These are phyloP conservation scores for Lipomyces orientalis DNA, from an alignment of 805 yeast species.

Conservation along the genomic window DNA sequence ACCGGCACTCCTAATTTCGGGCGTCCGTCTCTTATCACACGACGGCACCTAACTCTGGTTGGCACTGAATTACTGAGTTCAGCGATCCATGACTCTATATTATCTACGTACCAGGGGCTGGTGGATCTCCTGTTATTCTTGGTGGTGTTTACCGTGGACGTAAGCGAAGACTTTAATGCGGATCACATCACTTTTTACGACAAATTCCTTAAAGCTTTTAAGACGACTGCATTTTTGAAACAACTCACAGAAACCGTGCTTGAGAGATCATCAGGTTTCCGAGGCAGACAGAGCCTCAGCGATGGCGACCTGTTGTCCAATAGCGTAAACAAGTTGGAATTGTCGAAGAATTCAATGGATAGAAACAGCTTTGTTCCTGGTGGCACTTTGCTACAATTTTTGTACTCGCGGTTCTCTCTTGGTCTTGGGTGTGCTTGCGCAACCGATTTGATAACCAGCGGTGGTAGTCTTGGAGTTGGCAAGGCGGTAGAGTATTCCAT, in stretches of 20 bases:
- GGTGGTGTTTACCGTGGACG: constrained; percentile 27
- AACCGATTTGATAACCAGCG: constrained; percentile 8
- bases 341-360: constrained; percentile 9
- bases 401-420: constrained; percentile 19
- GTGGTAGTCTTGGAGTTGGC: constrained; percentile 21
- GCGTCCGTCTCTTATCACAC: constrained; percentile 19
- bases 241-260: constrained; percentile 10
- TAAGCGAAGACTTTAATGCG: constrained; percentile 18
- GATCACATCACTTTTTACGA: constrained; percentile 23
- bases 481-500: constrained; percentile 22
- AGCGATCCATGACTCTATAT: constrained; percentile 12
- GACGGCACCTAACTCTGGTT: constrained; percentile 12
- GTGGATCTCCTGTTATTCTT: constrained; percentile 27
- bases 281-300: not conserved
- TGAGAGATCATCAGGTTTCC: not conserved
- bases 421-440: constrained; percentile 22
- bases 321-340: constrained; percentile 8
- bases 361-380: constrained; percentile 9
- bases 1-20: constrained; percentile 11
- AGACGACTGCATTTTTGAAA: constrained; percentile 18
- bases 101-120: constrained; percentile 11
- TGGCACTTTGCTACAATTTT: constrained; percentile 4
- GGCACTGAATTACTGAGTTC: constrained; percentile 15
- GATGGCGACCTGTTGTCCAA: constrained; percentile 11
- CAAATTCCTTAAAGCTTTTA: constrained; percentile 12